Evolutionary conservation across 805 yeast species (phyloP).

Genomic region (Myxozyma kluyveri): DNA sequence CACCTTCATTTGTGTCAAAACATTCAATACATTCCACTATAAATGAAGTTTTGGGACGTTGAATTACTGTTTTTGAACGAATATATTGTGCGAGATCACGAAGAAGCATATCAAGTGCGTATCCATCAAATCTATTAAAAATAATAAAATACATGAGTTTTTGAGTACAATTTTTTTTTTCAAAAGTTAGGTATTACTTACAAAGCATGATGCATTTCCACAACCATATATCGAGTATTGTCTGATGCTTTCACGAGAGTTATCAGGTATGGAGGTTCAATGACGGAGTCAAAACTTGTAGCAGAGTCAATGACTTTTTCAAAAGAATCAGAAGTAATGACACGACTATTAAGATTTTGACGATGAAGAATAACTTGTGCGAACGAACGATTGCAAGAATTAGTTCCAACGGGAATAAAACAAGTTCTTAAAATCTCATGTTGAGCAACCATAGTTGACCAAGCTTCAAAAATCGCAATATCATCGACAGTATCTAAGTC

Average conservation of each 20-base stretch:
- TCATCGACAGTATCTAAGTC: conserved; percentile 5
- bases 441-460: conserved; percentile 3
- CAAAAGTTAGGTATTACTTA: conserved; percentile 6
- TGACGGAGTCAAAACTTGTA: too few relatives aligned
- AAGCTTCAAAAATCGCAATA: conserved; percentile 2
- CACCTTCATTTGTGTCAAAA: conserved; percentile 4
- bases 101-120: conserved; percentile 20
- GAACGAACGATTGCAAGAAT: conserved; percentile 11
- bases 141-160: neutral
- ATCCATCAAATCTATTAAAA: conserved; percentile 19
- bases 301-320: too few relatives aligned
- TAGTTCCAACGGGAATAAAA: conserved; percentile 18
- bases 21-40: conserved; percentile 7
- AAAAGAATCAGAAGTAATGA: too few relatives aligned
- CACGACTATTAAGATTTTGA: too few relatives aligned
- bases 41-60: conserved; percentile 5
- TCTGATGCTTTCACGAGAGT: too few relatives aligned
- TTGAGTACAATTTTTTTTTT: neutral
- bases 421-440: conserved; percentile 25
- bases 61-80: neutral
- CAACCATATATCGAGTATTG: conserved; percentile 2
- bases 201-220: conserved; percentile 26
- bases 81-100: conserved; percentile 3
- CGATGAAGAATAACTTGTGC: conserved; percentile 23
- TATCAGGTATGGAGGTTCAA: too few relatives aligned